A percentile compares a stretch with the other conserved stretches of the same genome.
These are phyloP conservation scores for Capronia epimyces DNA, from an alignment of 2,329 filamentous ascomycete genomes.

Conservation along the genomic window DNA sequence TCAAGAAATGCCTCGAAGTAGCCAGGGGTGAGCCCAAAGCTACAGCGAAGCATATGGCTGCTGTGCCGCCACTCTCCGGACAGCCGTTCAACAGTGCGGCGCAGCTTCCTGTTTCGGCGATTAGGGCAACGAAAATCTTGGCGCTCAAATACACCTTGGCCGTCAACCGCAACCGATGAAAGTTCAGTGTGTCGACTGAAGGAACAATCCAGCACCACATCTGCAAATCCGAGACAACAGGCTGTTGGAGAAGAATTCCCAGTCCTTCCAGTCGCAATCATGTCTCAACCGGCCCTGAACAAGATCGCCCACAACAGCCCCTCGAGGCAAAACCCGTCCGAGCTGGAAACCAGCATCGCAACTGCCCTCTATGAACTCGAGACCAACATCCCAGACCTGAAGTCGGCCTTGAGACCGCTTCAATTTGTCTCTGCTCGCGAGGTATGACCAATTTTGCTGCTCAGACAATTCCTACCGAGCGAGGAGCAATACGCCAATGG, in stretches of 20 bases:
- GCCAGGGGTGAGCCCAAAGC: not conserved
- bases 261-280: constrained; percentile 43
- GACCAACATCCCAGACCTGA: constrained; percentile 98
- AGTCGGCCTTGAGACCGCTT: constrained; percentile 89
- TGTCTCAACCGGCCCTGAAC: constrained; percentile 68
- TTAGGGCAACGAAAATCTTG: constrained; percentile 21
- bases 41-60: not conserved
- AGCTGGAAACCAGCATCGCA: constrained; percentile 96
- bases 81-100: not conserved
- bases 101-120: constrained; percentile 6
- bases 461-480: not conserved
- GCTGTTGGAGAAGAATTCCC: constrained; percentile 14
- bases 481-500: not conserved
- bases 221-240: constrained; percentile 19
- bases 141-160: constrained; percentile 6
- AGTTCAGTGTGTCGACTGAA: constrained; percentile 1
- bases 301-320: constrained; percentile 98
- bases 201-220: constrained; percentile 10
- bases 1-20: no score
- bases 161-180: constrained; percentile 3
- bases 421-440: constrained; percentile 98
- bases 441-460: constrained; percentile 54
- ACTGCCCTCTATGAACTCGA: constrained; percentile 97
- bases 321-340: constrained; percentile 89
- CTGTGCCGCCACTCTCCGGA: not conserved